phyloP scores from a whole-genome alignment of 805 yeast species.

The Cyberlindnera galapagoensis region DNA sequence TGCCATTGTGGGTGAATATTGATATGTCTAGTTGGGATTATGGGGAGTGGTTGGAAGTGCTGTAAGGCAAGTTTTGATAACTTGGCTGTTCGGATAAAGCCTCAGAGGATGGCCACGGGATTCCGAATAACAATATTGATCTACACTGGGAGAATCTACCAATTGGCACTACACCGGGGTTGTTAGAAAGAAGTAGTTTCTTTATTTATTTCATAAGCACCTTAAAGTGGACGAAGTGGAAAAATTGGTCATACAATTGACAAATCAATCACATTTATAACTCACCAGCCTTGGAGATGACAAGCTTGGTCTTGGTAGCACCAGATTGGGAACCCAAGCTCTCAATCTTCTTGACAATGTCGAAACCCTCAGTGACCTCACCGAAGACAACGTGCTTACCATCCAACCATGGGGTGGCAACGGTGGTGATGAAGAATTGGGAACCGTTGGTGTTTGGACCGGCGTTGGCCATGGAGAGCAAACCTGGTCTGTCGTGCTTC shows the following conservation, averaged over 20 bases:
- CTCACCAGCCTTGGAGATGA: slow-evolving; percentile 52
- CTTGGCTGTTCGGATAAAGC: too few species aligned
- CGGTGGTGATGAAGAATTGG: slow-evolving; percentile 94
- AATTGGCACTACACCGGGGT: too few species aligned
- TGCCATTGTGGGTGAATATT: too few species aligned
- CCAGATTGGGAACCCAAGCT: slow-evolving; percentile 68
- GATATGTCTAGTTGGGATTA: too few species aligned
- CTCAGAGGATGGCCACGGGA: too few species aligned
- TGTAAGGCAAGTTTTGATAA: too few species aligned
- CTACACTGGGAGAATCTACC: too few species aligned
- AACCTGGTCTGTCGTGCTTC: slow-evolving; percentile 76
- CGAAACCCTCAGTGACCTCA: slow-evolving; percentile 80
- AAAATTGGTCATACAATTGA: not conserved
- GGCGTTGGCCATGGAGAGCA: slow-evolving; percentile 95
- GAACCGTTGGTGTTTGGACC: slow-evolving; percentile 98
- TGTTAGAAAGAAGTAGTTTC: too few species aligned
- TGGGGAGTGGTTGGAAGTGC: too few species aligned
- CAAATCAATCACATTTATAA: slow-evolving; percentile 7
- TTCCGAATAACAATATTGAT: too few species aligned
- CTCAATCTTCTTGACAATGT: slow-evolving; percentile 82
- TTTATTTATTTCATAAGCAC: too few species aligned
- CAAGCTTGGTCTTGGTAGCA: slow-evolving; percentile 58
- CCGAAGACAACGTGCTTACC: slow-evolving; percentile 96
- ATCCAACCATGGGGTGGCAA: slow-evolving; percentile 81
- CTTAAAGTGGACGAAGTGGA: too few species aligned